Percentiles rank a stretch among this genome's conserved stretches.
Conservation (phyloP, 2,329 filamentous ascomycete species). For the Aphanocladium album region DNA sequence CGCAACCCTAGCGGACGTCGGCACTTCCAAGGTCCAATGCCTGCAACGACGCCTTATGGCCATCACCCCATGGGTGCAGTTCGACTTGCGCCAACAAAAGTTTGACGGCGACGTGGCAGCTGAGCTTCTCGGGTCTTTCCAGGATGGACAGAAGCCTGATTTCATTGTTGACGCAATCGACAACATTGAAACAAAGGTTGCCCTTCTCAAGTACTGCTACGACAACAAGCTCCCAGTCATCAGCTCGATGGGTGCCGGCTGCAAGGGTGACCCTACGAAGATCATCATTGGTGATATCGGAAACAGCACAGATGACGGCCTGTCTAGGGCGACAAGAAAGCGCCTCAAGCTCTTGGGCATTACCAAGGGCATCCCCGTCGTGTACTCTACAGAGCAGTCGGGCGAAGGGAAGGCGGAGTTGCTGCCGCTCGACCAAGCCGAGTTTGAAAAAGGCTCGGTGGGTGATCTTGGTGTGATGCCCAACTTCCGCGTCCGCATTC, state of each 20-base stretch:
- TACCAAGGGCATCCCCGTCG: slow-evolving; percentile 78
- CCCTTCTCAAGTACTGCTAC: slow-evolving; percentile 81
- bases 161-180: slow-evolving; percentile 98
- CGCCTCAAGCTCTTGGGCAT: slow-evolving; percentile 74
- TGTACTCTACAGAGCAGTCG: slow-evolving; percentile 87
- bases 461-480: slow-evolving; percentile 83
- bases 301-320: slow-evolving; percentile 76
- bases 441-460: slow-evolving; percentile 80
- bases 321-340: slow-evolving; percentile 79
- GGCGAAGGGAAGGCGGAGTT: slow-evolving; percentile 88
- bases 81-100: slow-evolving; percentile 80
- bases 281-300: slow-evolving; percentile 91
- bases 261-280: slow-evolving; percentile 79
- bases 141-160: slow-evolving; percentile 60
- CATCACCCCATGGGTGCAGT: slow-evolving; percentile 85
- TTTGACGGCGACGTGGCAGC: slow-evolving; percentile 66
- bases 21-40: slow-evolving; percentile 84
- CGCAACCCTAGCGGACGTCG: slow-evolving; percentile 89
- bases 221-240: slow-evolving; percentile 75
- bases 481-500: slow-evolving; percentile 89
- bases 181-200: slow-evolving; percentile 96
- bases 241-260: slow-evolving; percentile 92
- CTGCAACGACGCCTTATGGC: slow-evolving; percentile 75
- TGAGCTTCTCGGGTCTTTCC: slow-evolving; percentile 63
- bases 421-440: slow-evolving; percentile 79